Evolutionary conservation across 257 asterid species (phyloP).

Genomic region (Solanum commersonii): DNA sequence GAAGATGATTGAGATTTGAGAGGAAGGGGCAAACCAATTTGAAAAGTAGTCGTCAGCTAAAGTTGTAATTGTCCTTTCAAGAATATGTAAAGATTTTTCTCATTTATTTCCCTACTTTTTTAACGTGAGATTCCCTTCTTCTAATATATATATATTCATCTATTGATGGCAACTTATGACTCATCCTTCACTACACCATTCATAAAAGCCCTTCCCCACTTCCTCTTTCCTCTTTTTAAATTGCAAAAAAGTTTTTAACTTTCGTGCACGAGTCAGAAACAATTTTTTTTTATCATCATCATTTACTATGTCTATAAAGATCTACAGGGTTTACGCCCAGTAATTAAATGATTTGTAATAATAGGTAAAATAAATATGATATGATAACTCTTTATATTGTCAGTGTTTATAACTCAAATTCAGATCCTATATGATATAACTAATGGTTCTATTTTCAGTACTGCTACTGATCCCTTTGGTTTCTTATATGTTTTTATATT

Average conservation of each 20-base stretch:
- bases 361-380: neutral
- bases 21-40: neutral
- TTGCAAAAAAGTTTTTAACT: neutral
- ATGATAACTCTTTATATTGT: neutral
- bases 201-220: neutral
- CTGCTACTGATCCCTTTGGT: neutral
- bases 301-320: neutral
- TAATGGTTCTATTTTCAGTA: neutral
- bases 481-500: neutral
- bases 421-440: neutral
- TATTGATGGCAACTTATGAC: constrained; percentile 21
- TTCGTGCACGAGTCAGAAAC: neutral
- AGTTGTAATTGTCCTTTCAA: constrained; percentile 25
- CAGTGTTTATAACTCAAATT: neutral
- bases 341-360: neutral
- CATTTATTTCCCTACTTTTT: constrained; percentile 15
- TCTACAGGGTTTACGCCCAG: accelerated
- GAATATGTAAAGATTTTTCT: constrained; percentile 23
- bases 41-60: neutral
- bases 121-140: constrained; percentile 33
- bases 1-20: neutral
- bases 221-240: neutral
- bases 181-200: constrained; percentile 39
- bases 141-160: neutral
- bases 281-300: neutral